A percentile compares a stretch with the other conserved stretches of the same genome.
phyloP scores from a whole-genome alignment of 1,284 basidiomycete genomes.

The Sphaerobolus stellatus region DNA sequence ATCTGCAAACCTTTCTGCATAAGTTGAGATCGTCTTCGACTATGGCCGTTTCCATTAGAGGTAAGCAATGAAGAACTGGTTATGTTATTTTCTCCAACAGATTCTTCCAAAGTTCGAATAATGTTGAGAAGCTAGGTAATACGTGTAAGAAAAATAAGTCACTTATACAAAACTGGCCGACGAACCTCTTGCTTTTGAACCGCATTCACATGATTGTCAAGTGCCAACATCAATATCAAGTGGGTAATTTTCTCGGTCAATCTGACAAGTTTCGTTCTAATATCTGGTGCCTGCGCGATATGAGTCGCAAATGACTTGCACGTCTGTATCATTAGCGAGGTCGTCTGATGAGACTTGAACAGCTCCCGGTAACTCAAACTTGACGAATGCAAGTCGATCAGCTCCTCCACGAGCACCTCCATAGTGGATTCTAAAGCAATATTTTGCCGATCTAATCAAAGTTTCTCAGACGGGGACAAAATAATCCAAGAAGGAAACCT shows the following conservation, averaged over 20 bases:
- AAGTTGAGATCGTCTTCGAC: neutral
- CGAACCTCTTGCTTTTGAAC: constrained; percentile 67
- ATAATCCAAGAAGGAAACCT: constrained; percentile 1
- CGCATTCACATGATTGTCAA: constrained; percentile 57
- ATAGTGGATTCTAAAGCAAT: constrained; percentile 44
- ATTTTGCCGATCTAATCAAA: neutral
- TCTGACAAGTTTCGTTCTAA: constrained; percentile 48
- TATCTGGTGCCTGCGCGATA: constrained; percentile 35
- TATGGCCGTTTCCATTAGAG: neutral
- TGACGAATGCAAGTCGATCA: constrained; percentile 63
- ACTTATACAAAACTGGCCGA: too few species aligned
- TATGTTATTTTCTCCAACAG: constrained; percentile 1
- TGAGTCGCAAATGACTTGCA: constrained; percentile 55
- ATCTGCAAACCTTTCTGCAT: constrained; percentile 48
- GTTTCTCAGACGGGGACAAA: constrained; percentile 22
- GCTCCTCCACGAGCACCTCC: constrained; percentile 62
- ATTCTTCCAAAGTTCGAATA: constrained; percentile 50
- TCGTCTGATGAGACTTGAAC: constrained; percentile 68
- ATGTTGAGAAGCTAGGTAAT: constrained; percentile 54
- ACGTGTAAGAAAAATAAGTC: neutral
- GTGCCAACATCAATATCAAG: constrained; percentile 61
- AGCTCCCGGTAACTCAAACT: constrained; percentile 64
- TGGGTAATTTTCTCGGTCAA: constrained; percentile 68
- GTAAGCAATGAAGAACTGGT: constrained; percentile 1
- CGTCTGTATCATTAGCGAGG: constrained; percentile 61